Evolutionary conservation across 176 grass and related monocot species (phyloP).

Genomic region (Typha latifolia): DNA sequence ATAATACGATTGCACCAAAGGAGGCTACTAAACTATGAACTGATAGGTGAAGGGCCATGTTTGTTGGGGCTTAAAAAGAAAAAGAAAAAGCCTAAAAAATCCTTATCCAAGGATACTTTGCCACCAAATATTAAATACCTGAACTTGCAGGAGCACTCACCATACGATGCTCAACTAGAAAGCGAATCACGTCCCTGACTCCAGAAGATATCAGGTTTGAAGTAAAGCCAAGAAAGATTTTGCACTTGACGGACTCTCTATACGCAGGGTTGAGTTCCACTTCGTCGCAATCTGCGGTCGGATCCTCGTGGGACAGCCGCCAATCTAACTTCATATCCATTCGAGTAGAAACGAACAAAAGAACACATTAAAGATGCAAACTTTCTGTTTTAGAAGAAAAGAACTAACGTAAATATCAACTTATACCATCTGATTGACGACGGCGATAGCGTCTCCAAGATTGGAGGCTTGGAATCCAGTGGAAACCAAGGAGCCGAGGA

Average conservation of each 20-base stretch:
- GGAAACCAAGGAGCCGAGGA: constrained; percentile 46
- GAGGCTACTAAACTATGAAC: too few relatives aligned
- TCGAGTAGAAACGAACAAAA: constrained; percentile 8
- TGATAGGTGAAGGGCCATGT: too few relatives aligned
- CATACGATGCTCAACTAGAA: constrained; percentile 84
- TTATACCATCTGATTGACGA: constrained; percentile 74
- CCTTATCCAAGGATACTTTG: too few relatives aligned
- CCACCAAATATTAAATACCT: neutral
- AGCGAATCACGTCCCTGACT: constrained; percentile 64
- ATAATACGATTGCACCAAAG: too few relatives aligned
- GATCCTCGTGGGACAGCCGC: constrained; percentile 67
- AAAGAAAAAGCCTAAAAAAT: too few relatives aligned
- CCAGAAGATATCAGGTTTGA: constrained; percentile 91
- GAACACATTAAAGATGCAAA: neutral
- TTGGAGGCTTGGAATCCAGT: constrained; percentile 84
- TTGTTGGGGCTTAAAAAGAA: too few relatives aligned
- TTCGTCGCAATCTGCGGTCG: constrained; percentile 40
- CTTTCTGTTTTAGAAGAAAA: neutral
- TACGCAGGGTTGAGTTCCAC: constrained; percentile 49
- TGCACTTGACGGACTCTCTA: constrained; percentile 82
- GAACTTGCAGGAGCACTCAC: constrained; percentile 34
- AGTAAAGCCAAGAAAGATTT: constrained; percentile 96
- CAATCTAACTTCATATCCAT: constrained; percentile 64
- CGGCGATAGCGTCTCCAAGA: constrained; percentile 55
- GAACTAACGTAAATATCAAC: neutral